Conservation (phyloP, 352 stramenopile species). For the Phytophthora tentaculata region DNA sequence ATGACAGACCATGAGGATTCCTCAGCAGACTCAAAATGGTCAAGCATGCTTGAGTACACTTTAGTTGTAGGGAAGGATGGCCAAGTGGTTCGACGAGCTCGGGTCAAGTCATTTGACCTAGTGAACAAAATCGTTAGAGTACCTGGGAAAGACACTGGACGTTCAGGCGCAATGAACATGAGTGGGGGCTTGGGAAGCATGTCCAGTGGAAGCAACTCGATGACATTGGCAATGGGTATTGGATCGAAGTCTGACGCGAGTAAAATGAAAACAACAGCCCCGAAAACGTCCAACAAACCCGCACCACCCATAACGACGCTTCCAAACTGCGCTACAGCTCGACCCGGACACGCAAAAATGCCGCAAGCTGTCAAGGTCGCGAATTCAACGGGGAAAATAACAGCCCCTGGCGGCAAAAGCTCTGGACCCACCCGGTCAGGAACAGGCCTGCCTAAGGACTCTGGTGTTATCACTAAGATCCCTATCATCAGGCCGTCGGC, state of each 20-base stretch:
- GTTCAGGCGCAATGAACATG: constrained; percentile 16
- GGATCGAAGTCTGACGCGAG: constrained; percentile 44
- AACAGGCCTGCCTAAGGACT: constrained; percentile 55
- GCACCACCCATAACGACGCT: constrained; percentile 60
- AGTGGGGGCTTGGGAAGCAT: constrained; percentile 31
- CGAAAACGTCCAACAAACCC: constrained; percentile 64
- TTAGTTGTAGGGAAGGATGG: constrained; percentile 84
- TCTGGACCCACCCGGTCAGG: constrained; percentile 42
- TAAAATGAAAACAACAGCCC: constrained; percentile 44
- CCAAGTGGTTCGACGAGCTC: constrained; percentile 79
- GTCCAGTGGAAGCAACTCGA: constrained; percentile 33
- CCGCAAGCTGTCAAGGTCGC: constrained; percentile 57
- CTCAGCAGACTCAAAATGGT: constrained; percentile 83
- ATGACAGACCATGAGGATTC: constrained; percentile 82
- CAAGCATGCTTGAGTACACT: constrained; percentile 88
- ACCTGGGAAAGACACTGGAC: constrained; percentile 65
- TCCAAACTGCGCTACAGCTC: constrained; percentile 61
- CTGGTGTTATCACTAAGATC: constrained; percentile 66
- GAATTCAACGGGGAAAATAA: constrained; percentile 58
- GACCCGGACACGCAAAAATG: constrained; percentile 59
- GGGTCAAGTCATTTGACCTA: constrained; percentile 84
- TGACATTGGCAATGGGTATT: constrained; percentile 43
- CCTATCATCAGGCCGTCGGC: constrained; percentile 73
- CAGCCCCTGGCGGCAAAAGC: constrained; percentile 28
- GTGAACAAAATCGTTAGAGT: constrained; percentile 69